phyloP scores from a whole-genome alignment of 768 basidiomycete species.

The Agrocybe praecox region DNA sequence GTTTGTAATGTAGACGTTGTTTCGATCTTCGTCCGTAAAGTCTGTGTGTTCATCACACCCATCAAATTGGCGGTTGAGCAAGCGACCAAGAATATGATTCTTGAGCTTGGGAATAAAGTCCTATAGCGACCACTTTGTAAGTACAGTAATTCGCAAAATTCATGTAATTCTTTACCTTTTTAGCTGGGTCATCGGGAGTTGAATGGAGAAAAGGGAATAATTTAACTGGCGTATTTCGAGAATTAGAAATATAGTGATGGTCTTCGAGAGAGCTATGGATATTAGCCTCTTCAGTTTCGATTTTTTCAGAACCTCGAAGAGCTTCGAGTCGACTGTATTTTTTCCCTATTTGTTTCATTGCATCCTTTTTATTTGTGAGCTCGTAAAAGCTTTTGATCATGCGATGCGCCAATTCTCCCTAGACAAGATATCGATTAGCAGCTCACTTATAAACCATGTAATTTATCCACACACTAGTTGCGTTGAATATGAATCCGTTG shows the following conservation, averaged over 20 bases:
- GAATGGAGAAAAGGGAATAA: neutral
- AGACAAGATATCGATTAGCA: neutral
- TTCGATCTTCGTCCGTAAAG: conserved; percentile 23
- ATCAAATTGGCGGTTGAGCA: conserved; percentile 24
- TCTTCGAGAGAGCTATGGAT: neutral
- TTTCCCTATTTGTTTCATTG: conserved; percentile 30
- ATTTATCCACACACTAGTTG: conserved; percentile 32
- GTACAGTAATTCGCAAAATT: conserved; percentile 2
- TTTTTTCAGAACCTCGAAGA: neutral
- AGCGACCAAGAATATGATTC: conserved; percentile 33
- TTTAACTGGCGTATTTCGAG: conserved; percentile 1
- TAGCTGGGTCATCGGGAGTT: neutral
- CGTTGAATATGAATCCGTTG: conserved; percentile 41
- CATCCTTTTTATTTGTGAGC: conserved; percentile 34
- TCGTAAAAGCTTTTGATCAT: conserved; percentile 38
- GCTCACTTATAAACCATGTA: neutral
- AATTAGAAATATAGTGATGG: conserved; percentile 18
- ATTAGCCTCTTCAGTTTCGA: neutral
- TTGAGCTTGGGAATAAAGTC: conserved; percentile 30
- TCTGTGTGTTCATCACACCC: conserved; percentile 26
- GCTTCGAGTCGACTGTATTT: conserved; percentile 1
- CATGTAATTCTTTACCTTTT: neutral
- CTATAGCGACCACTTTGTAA: conserved; percentile 20
- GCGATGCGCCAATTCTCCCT: conserved; percentile 47
- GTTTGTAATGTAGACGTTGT: conserved; percentile 14